phyloP scores from a whole-genome alignment of 257 asterid species.

The Paraleonurus japonicus region DNA sequence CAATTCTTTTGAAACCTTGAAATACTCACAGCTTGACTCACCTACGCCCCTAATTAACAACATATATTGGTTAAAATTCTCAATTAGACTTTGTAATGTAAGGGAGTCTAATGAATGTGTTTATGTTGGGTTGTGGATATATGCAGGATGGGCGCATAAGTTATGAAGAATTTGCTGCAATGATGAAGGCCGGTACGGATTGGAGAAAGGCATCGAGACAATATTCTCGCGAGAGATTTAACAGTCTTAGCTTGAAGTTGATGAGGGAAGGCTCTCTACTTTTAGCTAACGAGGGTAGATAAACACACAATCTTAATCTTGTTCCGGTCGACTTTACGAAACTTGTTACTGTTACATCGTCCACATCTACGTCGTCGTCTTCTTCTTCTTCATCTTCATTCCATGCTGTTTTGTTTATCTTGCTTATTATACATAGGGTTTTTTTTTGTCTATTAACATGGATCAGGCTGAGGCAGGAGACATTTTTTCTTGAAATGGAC shows the following conservation, averaged over 20 bases:
- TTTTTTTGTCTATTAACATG: neutral
- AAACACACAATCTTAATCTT: neutral
- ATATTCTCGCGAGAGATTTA: neutral
- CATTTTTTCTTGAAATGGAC: neutral
- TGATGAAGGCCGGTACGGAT: slow-evolving; percentile 1
- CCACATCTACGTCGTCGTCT: neutral
- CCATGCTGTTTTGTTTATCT: neutral
- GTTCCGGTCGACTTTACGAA: no score
- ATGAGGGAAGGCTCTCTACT: neutral
- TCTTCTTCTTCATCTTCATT: neutral
- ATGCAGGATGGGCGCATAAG: slow-evolving; percentile 33
- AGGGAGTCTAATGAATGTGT: neutral
- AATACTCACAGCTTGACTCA: no score
- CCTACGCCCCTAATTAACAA: no score
- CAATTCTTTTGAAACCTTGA: no score
- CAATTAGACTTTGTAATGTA: no score
- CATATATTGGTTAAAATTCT: no score
- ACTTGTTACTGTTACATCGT: no score
- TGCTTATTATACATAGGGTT: neutral
- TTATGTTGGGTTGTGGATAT: neutral
- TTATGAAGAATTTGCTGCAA: neutral
- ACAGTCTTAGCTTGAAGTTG: neutral
- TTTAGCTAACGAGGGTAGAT: neutral
- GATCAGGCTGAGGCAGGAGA: neutral
- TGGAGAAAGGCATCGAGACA: neutral